Conservation (phyloP, 306 rosid genomes). For the Betula pendula region DNA sequence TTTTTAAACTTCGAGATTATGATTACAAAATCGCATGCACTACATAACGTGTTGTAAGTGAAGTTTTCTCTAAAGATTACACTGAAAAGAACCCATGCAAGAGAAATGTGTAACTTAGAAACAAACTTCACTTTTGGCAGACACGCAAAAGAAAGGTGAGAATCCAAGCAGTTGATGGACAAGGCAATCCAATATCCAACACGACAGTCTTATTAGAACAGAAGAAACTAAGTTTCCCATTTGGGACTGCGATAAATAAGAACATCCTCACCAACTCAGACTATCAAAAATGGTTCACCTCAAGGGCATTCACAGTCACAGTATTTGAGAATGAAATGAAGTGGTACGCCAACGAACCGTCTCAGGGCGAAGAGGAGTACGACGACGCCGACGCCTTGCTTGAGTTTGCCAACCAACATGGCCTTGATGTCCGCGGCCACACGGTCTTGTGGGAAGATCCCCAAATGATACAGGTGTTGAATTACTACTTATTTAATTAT, state of each 20-base stretch:
- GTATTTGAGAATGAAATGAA: constrained; percentile 77
- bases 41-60: too few species aligned
- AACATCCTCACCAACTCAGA: constrained; percentile 52
- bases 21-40: too few species aligned
- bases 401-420: constrained; percentile 40
- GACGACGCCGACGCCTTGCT: constrained; percentile 53
- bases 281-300: constrained; percentile 63
- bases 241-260: constrained; percentile 56
- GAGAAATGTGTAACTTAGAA: too few species aligned
- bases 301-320: constrained; percentile 57
- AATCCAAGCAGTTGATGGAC: constrained; percentile 41
- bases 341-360: constrained; percentile 59
- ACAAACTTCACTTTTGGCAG: constrained; percentile 24
- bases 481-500: too few species aligned
- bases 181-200: constrained; percentile 54
- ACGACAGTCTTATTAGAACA: constrained; percentile 41
- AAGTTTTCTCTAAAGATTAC: too few species aligned
- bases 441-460: constrained; percentile 72
- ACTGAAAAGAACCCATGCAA: too few species aligned
- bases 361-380: constrained; percentile 49
- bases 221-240: constrained; percentile 39
- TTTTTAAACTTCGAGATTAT: too few species aligned
- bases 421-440: constrained; percentile 67
- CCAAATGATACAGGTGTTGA: constrained; percentile 30
- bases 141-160: constrained; percentile 49